Conservation (phyloP, 768 basidiomycete species). For the Cantharellus anzutake region DNA sequence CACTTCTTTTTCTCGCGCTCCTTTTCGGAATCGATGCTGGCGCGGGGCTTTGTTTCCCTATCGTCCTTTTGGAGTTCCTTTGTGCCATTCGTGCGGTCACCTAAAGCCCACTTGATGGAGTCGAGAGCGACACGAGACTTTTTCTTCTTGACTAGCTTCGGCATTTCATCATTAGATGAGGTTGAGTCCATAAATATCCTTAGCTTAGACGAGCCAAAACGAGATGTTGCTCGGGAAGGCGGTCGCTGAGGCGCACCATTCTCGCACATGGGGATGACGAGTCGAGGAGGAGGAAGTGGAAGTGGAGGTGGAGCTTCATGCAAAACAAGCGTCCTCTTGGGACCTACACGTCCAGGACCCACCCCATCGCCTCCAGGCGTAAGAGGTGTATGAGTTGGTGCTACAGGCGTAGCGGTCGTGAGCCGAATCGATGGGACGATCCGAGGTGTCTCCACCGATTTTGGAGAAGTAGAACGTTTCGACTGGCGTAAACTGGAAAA, state of each 20-base stretch:
- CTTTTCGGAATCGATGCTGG: slow-evolving; percentile 11
- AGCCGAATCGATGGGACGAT: neutral
- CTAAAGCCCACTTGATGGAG: slow-evolving; percentile 30
- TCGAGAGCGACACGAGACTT: slow-evolving; percentile 35
- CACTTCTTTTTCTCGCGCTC: slow-evolving; percentile 30
- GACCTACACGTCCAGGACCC: neutral
- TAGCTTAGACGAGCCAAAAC: neutral
- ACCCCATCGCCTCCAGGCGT: neutral
- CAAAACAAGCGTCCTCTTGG: neutral
- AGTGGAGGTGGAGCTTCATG: neutral
- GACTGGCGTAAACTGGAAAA: neutral
- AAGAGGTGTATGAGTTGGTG: neutral
- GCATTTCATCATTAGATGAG: neutral
- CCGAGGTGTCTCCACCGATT: neutral
- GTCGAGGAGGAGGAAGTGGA: neutral
- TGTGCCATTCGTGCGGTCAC: slow-evolving; percentile 37
- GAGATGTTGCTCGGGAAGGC: neutral
- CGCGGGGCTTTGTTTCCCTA: slow-evolving; percentile 3
- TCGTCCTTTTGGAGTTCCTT: slow-evolving; percentile 7
- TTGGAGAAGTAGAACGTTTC: neutral
- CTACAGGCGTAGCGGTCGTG: neutral
- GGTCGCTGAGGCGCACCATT: neutral
- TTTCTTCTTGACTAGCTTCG: slow-evolving; percentile 9
- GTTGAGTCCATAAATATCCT: neutral
- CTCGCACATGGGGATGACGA: neutral